phyloP scores from a whole-genome alignment of 2,329 filamentous ascomycete genomes.

The Trichoderma sp. region DNA sequence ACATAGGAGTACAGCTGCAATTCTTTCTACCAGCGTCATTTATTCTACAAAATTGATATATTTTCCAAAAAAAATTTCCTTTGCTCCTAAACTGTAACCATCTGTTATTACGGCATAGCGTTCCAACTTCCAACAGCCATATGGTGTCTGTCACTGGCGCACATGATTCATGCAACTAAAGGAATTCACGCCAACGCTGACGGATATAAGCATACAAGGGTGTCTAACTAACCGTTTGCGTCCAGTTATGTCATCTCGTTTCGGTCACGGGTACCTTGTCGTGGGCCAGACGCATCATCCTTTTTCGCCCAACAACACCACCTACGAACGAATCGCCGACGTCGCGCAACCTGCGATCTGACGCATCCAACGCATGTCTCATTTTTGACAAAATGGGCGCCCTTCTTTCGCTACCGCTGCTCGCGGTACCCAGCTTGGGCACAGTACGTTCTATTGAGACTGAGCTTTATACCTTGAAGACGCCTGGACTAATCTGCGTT shows the following conservation, averaged over 20 bases:
- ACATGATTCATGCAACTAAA: not conserved
- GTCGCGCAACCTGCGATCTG: constrained; percentile 2
- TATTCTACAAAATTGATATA: not conserved
- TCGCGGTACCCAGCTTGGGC: constrained; percentile 83
- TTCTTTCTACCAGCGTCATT: not conserved
- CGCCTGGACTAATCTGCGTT: not conserved
- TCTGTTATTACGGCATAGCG: not conserved
- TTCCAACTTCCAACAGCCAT: not conserved
- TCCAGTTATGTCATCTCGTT: constrained; percentile 19
- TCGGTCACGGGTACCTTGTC: constrained; percentile 10
- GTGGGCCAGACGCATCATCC: constrained; percentile 7
- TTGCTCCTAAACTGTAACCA: not conserved
- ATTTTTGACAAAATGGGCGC: constrained; percentile 69
- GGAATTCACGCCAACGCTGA: not conserved
- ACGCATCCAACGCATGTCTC: not conserved
- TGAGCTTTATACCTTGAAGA: not conserved
- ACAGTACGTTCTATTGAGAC: constrained; percentile 65
- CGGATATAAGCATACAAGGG: not conserved
- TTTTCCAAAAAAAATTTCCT: not conserved
- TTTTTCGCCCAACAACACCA: not conserved
- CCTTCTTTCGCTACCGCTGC: constrained; percentile 81
- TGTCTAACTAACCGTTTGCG: not conserved
- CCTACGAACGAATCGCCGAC: not conserved
- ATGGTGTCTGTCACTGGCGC: not conserved
- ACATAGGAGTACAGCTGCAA: not conserved